A percentile compares a stretch with the other conserved stretches of the same genome.
phyloP scores from a whole-genome alignment of 2,329 filamentous ascomycete species.

The Talaromyces sp. region DNA sequence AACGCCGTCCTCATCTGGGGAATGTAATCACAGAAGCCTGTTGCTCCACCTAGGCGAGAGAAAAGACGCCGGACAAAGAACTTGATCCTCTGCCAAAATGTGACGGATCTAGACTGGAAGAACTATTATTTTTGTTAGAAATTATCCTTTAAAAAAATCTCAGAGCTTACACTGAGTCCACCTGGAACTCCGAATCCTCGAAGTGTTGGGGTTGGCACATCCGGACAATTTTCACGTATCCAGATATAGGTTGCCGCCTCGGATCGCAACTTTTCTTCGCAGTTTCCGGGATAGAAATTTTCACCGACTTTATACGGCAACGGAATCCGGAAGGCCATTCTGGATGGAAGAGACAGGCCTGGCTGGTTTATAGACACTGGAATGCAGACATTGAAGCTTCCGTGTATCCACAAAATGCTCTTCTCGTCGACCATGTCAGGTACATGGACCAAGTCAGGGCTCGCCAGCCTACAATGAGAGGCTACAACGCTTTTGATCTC shows the following conservation, averaged over 20 bases:
- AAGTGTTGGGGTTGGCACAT: slow-evolving; percentile 19
- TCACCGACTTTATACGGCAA: slow-evolving; percentile 21
- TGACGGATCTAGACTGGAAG: background rate
- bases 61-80: background rate
- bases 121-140: background rate
- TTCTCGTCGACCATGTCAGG: background rate
- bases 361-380: slow-evolving; percentile 14
- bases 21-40: background rate
- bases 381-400: slow-evolving; percentile 25
- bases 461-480: background rate
- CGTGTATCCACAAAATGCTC: slow-evolving; percentile 15
- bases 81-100: background rate
- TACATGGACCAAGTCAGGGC: background rate
- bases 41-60: background rate
- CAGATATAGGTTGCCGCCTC: slow-evolving; percentile 24
- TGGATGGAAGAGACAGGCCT: slow-evolving; percentile 1
- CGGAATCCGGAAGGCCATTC: slow-evolving; percentile 17
- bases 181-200: slow-evolving; percentile 21
- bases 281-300: slow-evolving; percentile 17
- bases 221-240: slow-evolving; percentile 21
- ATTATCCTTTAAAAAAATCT: background rate
- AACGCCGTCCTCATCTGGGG: background rate
- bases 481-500: background rate
- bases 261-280: slow-evolving; percentile 23
- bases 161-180: slow-evolving; percentile 20